These are phyloP conservation scores for Eucalyptus shirleyi DNA, from an alignment of 345 rosid genomes.

Conservation along the genomic window DNA sequence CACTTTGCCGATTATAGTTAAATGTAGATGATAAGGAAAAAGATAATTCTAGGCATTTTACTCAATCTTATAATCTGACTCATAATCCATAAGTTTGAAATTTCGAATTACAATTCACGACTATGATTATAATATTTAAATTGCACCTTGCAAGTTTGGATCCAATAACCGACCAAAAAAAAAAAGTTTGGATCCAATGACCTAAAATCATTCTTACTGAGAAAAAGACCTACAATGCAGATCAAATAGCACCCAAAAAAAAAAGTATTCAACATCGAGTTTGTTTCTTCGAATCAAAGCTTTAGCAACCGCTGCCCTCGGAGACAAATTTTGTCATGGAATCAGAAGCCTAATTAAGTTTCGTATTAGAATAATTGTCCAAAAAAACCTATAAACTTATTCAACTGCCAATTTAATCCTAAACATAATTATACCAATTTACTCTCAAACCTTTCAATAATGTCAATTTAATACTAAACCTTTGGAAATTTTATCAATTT, in stretches of 20 bases:
- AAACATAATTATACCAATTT: too few species aligned
- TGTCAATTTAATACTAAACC: too few species aligned
- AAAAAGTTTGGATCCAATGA: neutral
- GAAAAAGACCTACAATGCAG: neutral
- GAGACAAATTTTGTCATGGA: too few species aligned
- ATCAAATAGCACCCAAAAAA: too few species aligned
- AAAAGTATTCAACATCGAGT: too few species aligned
- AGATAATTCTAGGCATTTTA: neutral
- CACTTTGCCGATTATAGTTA: neutral
- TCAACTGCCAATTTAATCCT: neutral
- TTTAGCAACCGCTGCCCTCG: too few species aligned
- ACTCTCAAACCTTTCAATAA: too few species aligned
- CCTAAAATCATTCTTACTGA: neutral
- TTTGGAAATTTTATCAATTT: too few species aligned
- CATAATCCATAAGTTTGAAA: neutral
- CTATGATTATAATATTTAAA: neutral
- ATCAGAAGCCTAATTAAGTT: too few species aligned
- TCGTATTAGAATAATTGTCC: too few species aligned
- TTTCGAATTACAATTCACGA: neutral
- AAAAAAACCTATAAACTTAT: too few species aligned
- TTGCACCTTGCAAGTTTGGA: neutral
- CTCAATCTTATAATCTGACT: neutral
- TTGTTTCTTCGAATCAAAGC: too few species aligned
- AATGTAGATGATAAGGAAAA: neutral
- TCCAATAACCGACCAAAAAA: neutral